phyloP scores from a whole-genome alignment of 805 yeast genomes.

The Yarrowia sp. region DNA sequence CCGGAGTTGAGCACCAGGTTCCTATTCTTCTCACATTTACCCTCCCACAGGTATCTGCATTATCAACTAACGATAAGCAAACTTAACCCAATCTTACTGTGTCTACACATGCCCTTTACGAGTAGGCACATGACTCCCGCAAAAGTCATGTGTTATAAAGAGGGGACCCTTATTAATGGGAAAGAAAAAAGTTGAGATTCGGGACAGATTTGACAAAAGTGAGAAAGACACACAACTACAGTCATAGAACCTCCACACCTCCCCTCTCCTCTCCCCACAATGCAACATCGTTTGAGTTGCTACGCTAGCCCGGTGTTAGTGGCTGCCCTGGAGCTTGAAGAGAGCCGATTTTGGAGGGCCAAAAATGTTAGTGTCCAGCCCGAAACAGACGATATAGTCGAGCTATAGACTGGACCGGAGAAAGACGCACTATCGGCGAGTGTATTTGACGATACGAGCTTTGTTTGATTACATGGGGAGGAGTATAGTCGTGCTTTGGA shows the following conservation, averaged over 20 bases:
- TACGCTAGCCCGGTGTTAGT: slow-evolving; percentile 11
- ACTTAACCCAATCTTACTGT: slow-evolving; percentile 30
- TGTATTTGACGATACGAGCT: neutral
- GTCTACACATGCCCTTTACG: neutral
- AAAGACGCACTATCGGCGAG: neutral
- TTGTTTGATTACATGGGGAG: neutral
- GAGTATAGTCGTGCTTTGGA: no score
- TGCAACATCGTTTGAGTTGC: slow-evolving; percentile 19
- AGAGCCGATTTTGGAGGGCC: neutral
- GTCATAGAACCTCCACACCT: no score
- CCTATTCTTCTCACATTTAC: neutral
- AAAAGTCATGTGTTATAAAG: neutral
- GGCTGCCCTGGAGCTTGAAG: slow-evolving; percentile 3
- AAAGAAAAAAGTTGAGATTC: neutral
- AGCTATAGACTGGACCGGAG: neutral
- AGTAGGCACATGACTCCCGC: slow-evolving; percentile 28
- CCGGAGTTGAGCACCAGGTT: no score
- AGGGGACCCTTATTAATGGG: neutral
- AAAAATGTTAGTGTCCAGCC: neutral
- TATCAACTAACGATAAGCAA: slow-evolving; percentile 34
- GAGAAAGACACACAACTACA: no score
- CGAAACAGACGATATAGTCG: neutral
- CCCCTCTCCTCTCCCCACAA: neutral
- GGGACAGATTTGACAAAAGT: neutral
- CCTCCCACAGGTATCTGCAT: slow-evolving; percentile 22